These are phyloP conservation scores for Boletus reticulatus DNA, from an alignment of 768 basidiomycete species.

Conservation along the genomic window DNA sequence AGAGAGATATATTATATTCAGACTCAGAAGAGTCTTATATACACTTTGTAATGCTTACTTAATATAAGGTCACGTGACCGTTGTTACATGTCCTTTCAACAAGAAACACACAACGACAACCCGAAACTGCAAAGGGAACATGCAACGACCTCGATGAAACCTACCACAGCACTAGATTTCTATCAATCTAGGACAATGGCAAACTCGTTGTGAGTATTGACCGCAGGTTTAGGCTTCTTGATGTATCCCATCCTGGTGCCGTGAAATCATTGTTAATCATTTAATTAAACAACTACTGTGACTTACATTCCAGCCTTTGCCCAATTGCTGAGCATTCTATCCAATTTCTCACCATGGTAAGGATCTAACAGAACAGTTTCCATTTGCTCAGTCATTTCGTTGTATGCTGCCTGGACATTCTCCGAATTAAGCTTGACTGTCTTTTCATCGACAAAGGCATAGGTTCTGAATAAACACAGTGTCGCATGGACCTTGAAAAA, in stretches of 20 bases:
- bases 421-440: neutral
- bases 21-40: too few species aligned
- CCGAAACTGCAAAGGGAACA: too few species aligned
- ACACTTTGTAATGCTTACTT: too few species aligned
- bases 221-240: neutral
- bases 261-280: neutral
- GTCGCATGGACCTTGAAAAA: neutral
- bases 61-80: too few species aligned
- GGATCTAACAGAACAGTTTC: neutral
- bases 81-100: too few species aligned
- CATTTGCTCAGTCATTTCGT: neutral
- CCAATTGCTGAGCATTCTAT: neutral
- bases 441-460: neutral
- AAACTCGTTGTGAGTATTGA: neutral
- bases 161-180: too few species aligned
- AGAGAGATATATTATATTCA: too few species aligned
- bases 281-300: neutral
- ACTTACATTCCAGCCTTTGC: neutral
- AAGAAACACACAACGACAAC: neutral
- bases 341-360: neutral
- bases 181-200: too few species aligned
- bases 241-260: neutral
- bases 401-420: neutral
- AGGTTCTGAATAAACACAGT: neutral
- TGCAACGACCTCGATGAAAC: too few species aligned